A percentile compares a stretch with the other conserved stretches of the same genome.
Evolutionary conservation across 2,329 filamentous ascomycete species (phyloP).

Genomic region (Claviceps digitariae): DNA sequence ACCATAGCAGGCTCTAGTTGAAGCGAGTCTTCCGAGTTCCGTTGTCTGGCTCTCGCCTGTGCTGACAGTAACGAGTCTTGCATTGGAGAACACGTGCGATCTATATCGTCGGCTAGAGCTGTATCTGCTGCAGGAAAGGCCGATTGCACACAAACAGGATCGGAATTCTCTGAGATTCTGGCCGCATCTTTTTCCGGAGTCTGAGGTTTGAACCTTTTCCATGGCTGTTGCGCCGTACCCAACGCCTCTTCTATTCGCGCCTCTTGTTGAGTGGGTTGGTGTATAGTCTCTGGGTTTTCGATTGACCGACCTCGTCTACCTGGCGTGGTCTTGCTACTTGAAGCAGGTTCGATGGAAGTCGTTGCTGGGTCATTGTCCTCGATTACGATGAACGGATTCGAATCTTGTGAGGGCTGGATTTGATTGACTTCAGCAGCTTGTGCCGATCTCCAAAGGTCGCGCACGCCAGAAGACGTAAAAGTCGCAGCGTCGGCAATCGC

Average conservation of each 20-base stretch:
- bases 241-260: background rate
- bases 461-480: slow-evolving; percentile 28
- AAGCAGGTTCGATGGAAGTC: background rate
- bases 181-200: background rate
- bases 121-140: background rate
- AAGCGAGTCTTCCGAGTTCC: slow-evolving; percentile 16
- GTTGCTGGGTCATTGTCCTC: slow-evolving; percentile 4
- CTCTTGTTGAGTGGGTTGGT: background rate
- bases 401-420: background rate
- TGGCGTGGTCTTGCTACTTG: background rate
- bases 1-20: slow-evolving; percentile 35
- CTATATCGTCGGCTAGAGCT: background rate
- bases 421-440: slow-evolving; percentile 11
- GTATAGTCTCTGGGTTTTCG: background rate
- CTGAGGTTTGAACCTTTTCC: slow-evolving; percentile 22
- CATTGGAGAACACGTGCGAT: background rate
- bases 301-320: background rate
- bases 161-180: background rate
- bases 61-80: background rate
- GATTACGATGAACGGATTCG: background rate
- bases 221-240: slow-evolving; percentile 17
- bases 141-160: background rate
- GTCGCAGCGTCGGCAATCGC: slow-evolving; percentile 23
- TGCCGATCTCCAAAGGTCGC: slow-evolving; percentile 21
- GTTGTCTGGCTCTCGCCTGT: background rate